Conservation (phyloP, 495 filamentous ascomycete genomes). For the Penicillium manginii region DNA sequence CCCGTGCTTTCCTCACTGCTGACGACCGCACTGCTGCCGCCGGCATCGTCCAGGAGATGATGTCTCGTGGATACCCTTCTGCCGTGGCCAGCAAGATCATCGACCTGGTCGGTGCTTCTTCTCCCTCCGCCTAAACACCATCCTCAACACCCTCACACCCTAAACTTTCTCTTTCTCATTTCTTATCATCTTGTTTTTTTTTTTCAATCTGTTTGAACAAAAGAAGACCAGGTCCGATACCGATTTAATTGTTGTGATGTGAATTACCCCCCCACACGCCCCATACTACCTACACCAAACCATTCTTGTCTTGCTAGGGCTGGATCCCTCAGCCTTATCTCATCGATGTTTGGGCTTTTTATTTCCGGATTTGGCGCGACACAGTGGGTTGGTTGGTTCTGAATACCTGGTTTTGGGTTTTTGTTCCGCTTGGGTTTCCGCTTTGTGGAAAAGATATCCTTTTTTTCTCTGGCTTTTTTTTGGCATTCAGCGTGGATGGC, state of each 20-base stretch:
- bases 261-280: constrained; percentile 1
- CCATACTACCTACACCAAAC: constrained; percentile 10
- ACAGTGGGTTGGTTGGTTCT: constrained; percentile 21
- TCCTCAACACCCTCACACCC: constrained; percentile 2
- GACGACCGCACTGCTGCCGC: constrained; percentile 77
- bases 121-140: constrained; percentile 31
- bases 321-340: constrained; percentile 38
- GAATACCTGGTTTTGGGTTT: constrained; percentile 6
- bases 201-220: constrained; percentile 1
- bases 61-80: constrained; percentile 83
- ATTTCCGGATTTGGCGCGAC: constrained; percentile 30
- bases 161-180: constrained; percentile 11
- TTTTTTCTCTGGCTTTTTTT: constrained; percentile 22
- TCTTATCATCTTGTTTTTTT: constrained; percentile 15
- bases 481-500: constrained; percentile 44
- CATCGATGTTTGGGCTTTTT: constrained; percentile 23
- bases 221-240: constrained; percentile 24
- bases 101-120: constrained; percentile 73
- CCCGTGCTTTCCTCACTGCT: constrained; percentile 82
- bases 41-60: constrained; percentile 84
- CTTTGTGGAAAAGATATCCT: constrained; percentile 1
- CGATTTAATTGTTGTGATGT: constrained; percentile 26
- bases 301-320: constrained; percentile 38
- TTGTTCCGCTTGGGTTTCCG: constrained; percentile 15
- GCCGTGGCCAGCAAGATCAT: constrained; percentile 91